Evolutionary conservation across 331 rosid genomes (phyloP), one percentile per base, ranked within the genome.

Genomic region (Arachis monticola): DNA sequence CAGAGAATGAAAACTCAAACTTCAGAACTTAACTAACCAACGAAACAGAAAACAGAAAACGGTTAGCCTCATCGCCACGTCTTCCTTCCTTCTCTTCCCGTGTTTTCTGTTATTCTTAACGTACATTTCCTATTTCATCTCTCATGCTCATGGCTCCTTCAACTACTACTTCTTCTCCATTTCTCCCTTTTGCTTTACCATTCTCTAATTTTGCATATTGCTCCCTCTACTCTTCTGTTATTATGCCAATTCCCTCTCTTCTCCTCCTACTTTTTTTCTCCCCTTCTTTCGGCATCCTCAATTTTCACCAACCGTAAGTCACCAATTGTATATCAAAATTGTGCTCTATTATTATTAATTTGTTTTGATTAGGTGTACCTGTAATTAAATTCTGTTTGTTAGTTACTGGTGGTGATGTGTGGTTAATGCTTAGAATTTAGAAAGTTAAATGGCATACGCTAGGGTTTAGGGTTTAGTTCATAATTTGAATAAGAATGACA

Each of bases 221-320:
- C 12, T n/a, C 41, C 5, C 10, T 60, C 41, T 65, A n/a, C n/a
- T n/a, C n/a, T 57, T 45, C 5, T 4, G 0, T 7, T 7, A 60
- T 67, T 1, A 83, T 83, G 84, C 77, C 47, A 11, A 12, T 55
- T 46, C 73, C 77, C 50, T 40, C 11, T 87, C 69, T 86, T 65
- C 75, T 75, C 65, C 41, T 89, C 32, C 74, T 83, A 61, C 46
- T 81, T 38, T 53, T 60, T 70, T 61, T 85, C 55, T 87, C 51
- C 70, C 77, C 87, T 72, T 80, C 89, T n/a, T 69, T 75, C 63
- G 79, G 88, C 60, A 80, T 88, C 57, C 85, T 84, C 59, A 74
- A 84, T 77, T 87, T 84, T 50, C 91, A 77, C 77, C 96, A 87
- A 72, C 84, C 97, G 98, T 93, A 64, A 91, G 95, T 89, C 3